Conservation (phyloP, 164 flowering plant species). For the Vitis rotundifolia region DNA sequence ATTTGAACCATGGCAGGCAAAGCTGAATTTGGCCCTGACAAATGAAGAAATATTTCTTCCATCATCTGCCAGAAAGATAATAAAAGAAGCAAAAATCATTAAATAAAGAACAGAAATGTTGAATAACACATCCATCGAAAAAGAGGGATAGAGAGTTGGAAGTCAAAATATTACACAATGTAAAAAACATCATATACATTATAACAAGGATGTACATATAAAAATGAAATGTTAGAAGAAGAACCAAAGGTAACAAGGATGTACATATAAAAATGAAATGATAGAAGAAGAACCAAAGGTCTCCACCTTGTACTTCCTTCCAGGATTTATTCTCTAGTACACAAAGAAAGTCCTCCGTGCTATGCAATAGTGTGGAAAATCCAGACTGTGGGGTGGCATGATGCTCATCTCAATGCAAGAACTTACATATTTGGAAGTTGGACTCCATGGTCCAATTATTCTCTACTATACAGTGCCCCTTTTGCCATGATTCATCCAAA, state of each 20-base stretch:
- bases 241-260: neutral
- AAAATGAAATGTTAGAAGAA: neutral
- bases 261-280: neutral
- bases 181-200: neutral
- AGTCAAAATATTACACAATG: neutral
- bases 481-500: too few relatives aligned
- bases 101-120: slow-evolving; percentile 1
- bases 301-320: too few relatives aligned
- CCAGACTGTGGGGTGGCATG: too few relatives aligned
- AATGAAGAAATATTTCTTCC: slow-evolving; percentile 88
- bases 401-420: too few relatives aligned
- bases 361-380: too few relatives aligned
- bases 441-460: too few relatives aligned
- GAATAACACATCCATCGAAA: neutral
- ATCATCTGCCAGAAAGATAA: slow-evolving; percentile 64
- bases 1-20: slow-evolving; percentile 92
- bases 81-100: neutral
- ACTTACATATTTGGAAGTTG: too few relatives aligned
- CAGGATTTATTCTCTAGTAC: too few relatives aligned
- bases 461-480: too few relatives aligned
- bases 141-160: neutral
- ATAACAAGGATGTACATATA: neutral
- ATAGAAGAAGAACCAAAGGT: neutral
- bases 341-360: too few relatives aligned
- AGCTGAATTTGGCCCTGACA: slow-evolving; percentile 72